A percentile compares a stretch with the other conserved stretches of the same genome.
These are phyloP conservation scores for Chaetomium tenue DNA, from an alignment of 495 filamentous ascomycete species.

Conservation along the genomic window DNA sequence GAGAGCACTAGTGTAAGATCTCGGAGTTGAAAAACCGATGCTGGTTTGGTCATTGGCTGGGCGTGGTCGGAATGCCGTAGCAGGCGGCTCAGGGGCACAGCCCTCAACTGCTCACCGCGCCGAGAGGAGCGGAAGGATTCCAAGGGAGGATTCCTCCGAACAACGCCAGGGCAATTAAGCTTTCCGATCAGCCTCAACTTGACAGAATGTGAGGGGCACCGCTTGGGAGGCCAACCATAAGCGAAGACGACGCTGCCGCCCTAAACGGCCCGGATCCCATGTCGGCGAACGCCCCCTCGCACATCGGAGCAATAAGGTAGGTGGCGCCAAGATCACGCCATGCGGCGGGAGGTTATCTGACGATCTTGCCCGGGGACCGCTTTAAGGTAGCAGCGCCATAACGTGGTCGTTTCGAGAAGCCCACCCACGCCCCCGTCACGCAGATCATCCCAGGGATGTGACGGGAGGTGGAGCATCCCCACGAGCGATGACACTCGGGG, in stretches of 20 bases:
- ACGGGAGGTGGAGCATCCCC: too few species aligned
- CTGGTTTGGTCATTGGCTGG: neutral
- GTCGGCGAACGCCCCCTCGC: neutral
- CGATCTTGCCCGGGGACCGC: neutral
- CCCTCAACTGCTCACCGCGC: slow-evolving; percentile 11
- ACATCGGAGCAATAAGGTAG: neutral
- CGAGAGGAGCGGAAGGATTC: neutral
- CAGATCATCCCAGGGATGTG: too few species aligned
- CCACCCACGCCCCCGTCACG: neutral
- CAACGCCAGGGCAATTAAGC: slow-evolving; percentile 7
- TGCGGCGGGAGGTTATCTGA: slow-evolving; percentile 9
- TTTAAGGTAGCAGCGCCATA: too few species aligned
- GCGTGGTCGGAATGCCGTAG: neutral
- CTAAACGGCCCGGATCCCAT: slow-evolving; percentile 5
- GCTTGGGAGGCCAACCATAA: neutral
- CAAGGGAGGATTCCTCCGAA: slow-evolving; percentile 3
- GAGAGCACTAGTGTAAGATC: neutral
- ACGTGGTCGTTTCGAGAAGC: neutral
- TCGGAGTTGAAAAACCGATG: neutral
- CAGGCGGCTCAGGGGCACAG: slow-evolving; percentile 8
- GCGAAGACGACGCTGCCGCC: neutral
- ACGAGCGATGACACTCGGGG: neutral
- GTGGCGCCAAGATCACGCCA: slow-evolving; percentile 1
- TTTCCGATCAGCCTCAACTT: slow-evolving; percentile 5
- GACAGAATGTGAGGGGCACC: neutral